These are phyloP conservation scores for Podospora sp. DNA, from an alignment of 495 filamentous ascomycete genomes.

Conservation along the genomic window DNA sequence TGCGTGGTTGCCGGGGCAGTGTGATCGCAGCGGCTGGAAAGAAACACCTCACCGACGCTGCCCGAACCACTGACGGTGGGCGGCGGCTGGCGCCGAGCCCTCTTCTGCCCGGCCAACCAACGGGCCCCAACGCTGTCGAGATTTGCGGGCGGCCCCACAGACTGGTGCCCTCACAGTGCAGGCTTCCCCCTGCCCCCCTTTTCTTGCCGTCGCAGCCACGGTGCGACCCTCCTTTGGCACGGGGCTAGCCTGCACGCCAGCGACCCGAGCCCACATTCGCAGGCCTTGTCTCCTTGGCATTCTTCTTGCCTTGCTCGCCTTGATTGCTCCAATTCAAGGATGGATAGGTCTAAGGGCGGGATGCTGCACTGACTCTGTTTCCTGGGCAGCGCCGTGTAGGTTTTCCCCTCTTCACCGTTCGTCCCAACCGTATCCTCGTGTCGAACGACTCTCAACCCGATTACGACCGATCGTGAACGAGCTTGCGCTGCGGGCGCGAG, in stretches of 20 bases:
- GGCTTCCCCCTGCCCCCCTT: not conserved
- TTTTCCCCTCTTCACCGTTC: not conserved
- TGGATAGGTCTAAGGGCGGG: not conserved
- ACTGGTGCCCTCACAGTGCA: not conserved
- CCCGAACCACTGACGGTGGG: not conserved
- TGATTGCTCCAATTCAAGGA: not conserved
- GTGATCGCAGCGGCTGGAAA: not conserved
- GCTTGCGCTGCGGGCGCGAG: not conserved
- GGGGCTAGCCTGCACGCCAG: conserved; percentile 3
- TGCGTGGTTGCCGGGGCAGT: not conserved
- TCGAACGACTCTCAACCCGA: not conserved
- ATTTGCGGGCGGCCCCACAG: not conserved
- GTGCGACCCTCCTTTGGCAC: not conserved
- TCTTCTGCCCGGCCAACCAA: conserved; percentile 25
- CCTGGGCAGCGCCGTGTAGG: not conserved
- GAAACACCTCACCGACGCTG: not conserved
- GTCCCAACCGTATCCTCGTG: not conserved
- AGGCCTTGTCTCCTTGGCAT: conserved; percentile 7
- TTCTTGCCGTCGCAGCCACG: conserved; percentile 2
- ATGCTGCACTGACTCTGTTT: not conserved
- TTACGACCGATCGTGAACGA: not conserved
- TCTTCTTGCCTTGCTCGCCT: not conserved
- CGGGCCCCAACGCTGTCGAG: conserved; percentile 1
- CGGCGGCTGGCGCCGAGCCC: not conserved
- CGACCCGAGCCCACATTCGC: not conserved